Evolutionary conservation across 805 yeast species (phyloP).

Genomic region (Wickerhamiella australiensis): DNA sequence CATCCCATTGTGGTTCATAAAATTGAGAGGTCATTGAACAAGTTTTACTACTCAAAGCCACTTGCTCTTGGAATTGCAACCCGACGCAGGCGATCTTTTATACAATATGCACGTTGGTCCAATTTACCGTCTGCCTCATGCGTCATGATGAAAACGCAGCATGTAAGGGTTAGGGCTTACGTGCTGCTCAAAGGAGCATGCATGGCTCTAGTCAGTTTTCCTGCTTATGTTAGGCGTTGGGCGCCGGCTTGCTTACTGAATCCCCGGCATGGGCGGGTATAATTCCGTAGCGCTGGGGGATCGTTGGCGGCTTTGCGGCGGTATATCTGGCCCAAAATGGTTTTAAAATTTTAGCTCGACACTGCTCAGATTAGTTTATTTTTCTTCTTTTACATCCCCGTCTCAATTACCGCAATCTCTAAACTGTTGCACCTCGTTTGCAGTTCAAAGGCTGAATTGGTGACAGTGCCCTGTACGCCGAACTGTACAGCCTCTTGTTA

Average conservation of each 20-base stretch:
- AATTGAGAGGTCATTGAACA: constrained; percentile 5
- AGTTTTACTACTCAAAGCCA: constrained; percentile 2
- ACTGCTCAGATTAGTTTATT: no score
- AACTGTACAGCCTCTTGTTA: neutral
- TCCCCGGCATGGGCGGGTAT: no score
- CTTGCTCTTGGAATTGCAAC: neutral
- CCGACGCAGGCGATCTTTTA: neutral
- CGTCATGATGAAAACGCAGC: constrained; percentile 7
- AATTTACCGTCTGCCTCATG: neutral
- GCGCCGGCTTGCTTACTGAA: no score
- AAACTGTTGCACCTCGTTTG: neutral
- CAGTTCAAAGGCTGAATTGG: neutral
- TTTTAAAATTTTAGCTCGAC: no score
- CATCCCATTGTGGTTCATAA: constrained; percentile 3
- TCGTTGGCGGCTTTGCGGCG: no score
- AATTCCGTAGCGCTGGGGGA: no score
- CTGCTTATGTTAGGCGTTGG: no score
- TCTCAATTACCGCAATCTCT: neutral
- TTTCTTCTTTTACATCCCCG: no score
- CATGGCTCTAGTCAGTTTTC: no score
- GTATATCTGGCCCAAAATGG: no score
- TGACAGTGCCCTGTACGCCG: neutral
- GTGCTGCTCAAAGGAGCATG: neutral
- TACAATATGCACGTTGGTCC: constrained; percentile 4
- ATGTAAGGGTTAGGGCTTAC: constrained; percentile 2